Conservation (phyloP, 768 basidiomycete genomes). For the Suillus occidentalis region DNA sequence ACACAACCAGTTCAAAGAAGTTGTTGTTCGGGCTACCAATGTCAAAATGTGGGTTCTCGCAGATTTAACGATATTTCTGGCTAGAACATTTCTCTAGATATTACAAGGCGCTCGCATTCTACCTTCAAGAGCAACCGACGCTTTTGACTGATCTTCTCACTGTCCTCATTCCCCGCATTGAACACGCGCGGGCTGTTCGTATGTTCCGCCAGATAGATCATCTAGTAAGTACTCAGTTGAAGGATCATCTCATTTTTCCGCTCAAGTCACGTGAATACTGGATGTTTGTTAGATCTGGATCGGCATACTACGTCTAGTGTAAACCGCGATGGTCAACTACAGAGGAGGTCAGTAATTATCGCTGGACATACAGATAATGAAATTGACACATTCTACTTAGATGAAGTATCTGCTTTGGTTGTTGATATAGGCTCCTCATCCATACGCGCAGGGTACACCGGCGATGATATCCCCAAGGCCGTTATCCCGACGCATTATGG, state of each 20-base stretch:
- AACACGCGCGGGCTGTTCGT: slow-evolving; percentile 92
- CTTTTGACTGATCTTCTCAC: slow-evolving; percentile 91
- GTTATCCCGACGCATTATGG: slow-evolving; percentile 91
- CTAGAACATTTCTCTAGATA: slow-evolving; percentile 51
- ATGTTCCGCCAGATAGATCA: slow-evolving; percentile 96
- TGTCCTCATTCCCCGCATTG: slow-evolving; percentile 90
- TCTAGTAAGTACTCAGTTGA: no score
- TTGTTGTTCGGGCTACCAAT: slow-evolving; percentile 94
- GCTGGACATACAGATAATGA: background rate
- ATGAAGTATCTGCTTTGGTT: slow-evolving; percentile 96
- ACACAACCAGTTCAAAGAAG: slow-evolving; percentile 99
- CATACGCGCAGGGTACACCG: slow-evolving; percentile 93
- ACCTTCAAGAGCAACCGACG: slow-evolving; percentile 90
- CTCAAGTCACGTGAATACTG: background rate
- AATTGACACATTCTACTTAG: slow-evolving; percentile 38
- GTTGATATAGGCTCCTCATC: slow-evolving; percentile 92
- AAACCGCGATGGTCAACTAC: slow-evolving; percentile 69
- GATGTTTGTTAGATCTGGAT: slow-evolving; percentile 2
- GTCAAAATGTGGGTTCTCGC: slow-evolving; percentile 78
- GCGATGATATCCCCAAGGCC: slow-evolving; percentile 93
- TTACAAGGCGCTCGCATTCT: slow-evolving; percentile 94
- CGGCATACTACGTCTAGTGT: background rate
- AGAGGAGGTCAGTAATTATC: slow-evolving; percentile 66
- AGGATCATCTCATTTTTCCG: slow-evolving; percentile 6
- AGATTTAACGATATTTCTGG: background rate